Base-by-base conservation (phyloP, 371 early-diverging fungal species). In the Dentiscutata heterogama region DNA sequence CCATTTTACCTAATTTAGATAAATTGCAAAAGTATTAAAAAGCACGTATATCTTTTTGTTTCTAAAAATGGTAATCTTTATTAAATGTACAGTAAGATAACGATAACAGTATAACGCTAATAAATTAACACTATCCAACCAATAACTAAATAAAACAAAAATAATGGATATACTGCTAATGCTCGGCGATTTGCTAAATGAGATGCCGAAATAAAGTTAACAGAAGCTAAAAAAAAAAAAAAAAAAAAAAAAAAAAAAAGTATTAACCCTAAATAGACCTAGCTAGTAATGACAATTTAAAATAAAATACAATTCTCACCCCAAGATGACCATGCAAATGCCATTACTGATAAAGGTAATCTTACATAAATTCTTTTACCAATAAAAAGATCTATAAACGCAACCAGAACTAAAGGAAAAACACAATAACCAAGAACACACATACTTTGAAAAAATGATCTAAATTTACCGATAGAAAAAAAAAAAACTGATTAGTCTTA, bases 351-450 rank as follows among this genome's bases (percentile, higher is more conserved):
- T 0, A 95, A 84, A 13, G 95, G 91, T 46, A 92, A 86, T 22
- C 96, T 90, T 74, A 96, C 87, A 83, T 94, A 89, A 46, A 96
- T 88, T 46, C 0, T 46, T 68, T 86, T 85, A 14, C 87, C 84
- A 1, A 94, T 87, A 84, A 96, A 90, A 20, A 94, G 86, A 0
- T 93, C 86, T 0, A 96, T 83, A 25, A 96, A 83, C 16, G 96
- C 90, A n/a, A 94, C 94, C n/a, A 95, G 84, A 0, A 95, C 95
- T 78, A 97, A 89, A 8, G 98, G 98, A 85, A 97, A 98, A 79
- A 97, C 86, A 87, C 98, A 98, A 88, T 98, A 98, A 5, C 98
- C 98, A 64, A 98, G 91, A 16, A 97, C 94, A 85, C 98, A 98
- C 5, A 98, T 96, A 83, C 94, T 94, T 84, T 97, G 97, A 86